Conservation (phyloP, 805 yeast species). For the Yarrowia sp. region DNA sequence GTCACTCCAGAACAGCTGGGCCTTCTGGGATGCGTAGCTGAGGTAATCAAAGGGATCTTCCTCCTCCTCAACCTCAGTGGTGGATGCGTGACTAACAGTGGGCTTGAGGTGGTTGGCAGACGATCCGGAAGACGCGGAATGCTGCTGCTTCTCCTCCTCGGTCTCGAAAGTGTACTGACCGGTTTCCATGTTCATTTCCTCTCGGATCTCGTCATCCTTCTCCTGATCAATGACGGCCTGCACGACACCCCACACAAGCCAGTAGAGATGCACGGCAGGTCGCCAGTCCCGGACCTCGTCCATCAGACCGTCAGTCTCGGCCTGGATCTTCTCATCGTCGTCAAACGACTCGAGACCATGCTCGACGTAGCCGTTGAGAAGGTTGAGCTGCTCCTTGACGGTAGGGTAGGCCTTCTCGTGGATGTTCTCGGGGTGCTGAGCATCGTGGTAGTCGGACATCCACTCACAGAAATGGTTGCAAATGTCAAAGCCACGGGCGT, state of each 20-base stretch:
- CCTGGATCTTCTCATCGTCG: slow-evolving; percentile 42
- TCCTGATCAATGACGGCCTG: slow-evolving; percentile 53
- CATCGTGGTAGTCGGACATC: slow-evolving; percentile 89
- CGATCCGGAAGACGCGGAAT: slow-evolving; percentile 38
- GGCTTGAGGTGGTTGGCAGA: slow-evolving; percentile 10
- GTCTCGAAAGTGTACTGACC: slow-evolving; percentile 44
- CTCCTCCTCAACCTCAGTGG: slow-evolving; percentile 40
- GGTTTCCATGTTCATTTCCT: slow-evolving; percentile 40
- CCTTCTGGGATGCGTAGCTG: slow-evolving; percentile 71
- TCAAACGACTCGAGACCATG: slow-evolving; percentile 40
- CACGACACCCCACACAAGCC: slow-evolving; percentile 92
- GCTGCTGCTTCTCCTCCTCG: slow-evolving; percentile 57
- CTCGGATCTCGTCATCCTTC: slow-evolving; percentile 44
- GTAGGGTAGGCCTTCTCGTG: slow-evolving; percentile 62
- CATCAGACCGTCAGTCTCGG: slow-evolving; percentile 51
- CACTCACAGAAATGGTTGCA: slow-evolving; percentile 94
- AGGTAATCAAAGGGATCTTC: slow-evolving; percentile 75
- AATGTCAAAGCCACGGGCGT: slow-evolving; percentile 82
- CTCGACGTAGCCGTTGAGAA: slow-evolving; percentile 75
- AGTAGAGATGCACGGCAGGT: slow-evolving; percentile 69
- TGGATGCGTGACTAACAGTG: slow-evolving; percentile 31
- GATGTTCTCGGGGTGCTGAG: slow-evolving; percentile 54
- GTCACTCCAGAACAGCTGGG: slow-evolving; percentile 73
- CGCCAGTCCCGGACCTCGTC: slow-evolving; percentile 77
- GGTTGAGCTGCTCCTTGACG: slow-evolving; percentile 62